Conservation (phyloP, 2,329 filamentous ascomycete species). For the Cercospora sesami region DNA sequence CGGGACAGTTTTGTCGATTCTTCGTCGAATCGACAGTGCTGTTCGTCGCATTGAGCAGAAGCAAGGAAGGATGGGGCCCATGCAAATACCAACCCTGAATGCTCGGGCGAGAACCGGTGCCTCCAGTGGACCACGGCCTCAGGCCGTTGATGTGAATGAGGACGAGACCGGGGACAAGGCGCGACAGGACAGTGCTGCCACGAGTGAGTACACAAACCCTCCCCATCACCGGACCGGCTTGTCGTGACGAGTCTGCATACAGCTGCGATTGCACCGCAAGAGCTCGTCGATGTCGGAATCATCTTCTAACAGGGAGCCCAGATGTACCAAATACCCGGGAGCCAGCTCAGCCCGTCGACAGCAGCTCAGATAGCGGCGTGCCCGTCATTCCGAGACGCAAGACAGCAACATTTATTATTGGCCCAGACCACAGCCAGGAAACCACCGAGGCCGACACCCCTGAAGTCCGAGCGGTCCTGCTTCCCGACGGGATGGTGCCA, state of each 20-base stretch:
- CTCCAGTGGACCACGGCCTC: constrained; percentile 6
- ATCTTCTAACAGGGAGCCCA: neutral
- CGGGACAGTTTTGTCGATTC: neutral
- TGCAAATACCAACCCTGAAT: neutral
- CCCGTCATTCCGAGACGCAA: neutral
- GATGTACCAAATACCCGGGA: neutral
- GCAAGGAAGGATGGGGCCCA: neutral
- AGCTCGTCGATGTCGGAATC: neutral
- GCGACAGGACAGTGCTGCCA: constrained; percentile 3
- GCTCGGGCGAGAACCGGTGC: neutral
- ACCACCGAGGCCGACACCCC: neutral
- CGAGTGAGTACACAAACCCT: neutral
- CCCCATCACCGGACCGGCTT: neutral
- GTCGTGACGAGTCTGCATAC: neutral
- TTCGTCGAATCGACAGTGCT: neutral
- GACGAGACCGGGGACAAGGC: neutral
- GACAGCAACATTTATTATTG: neutral
- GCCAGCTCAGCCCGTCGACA: neutral
- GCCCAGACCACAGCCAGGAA: neutral
- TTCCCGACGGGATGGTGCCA: neutral
- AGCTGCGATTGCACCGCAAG: neutral
- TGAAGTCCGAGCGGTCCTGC: neutral
- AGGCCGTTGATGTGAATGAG: neutral
- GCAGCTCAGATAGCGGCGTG: neutral
- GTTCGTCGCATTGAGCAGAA: neutral